These are phyloP conservation scores for Alternaria sp. DNA, from an alignment of 2,329 filamentous ascomycete species.

Conservation along the genomic window DNA sequence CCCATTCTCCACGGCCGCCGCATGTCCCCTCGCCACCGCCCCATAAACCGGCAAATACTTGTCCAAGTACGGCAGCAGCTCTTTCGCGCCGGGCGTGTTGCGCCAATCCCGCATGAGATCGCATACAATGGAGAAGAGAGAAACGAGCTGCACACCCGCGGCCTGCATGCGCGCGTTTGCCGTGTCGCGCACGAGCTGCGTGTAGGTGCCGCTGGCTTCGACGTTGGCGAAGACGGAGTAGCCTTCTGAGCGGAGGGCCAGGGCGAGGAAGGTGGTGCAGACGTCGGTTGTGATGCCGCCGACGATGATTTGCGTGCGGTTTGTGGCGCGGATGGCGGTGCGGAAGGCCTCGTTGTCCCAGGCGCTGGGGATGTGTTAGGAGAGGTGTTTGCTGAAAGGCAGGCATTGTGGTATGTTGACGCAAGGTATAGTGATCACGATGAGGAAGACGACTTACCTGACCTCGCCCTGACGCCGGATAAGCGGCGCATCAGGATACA, in stretches of 20 bases:
- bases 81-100: conserved; percentile 55
- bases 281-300: conserved; percentile 77
- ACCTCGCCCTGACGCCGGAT: conserved; percentile 74
- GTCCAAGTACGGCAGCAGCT: conserved; percentile 70
- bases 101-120: conserved; percentile 77
- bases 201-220: conserved; percentile 73
- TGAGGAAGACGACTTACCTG: conserved; percentile 50
- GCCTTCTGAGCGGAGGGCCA: conserved; percentile 73
- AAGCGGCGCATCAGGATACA: conserved; percentile 71
- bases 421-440: neutral
- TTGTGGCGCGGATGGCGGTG: conserved; percentile 67
- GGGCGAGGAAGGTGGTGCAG: conserved; percentile 74
- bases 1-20: conserved; percentile 65
- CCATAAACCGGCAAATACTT: conserved; percentile 70
- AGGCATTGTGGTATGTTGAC: neutral
- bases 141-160: conserved; percentile 70
- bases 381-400: neutral
- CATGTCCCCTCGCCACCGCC: conserved; percentile 66
- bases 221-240: conserved; percentile 77
- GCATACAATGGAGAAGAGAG: conserved; percentile 67
- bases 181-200: conserved; percentile 64
- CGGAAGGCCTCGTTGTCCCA: conserved; percentile 77
- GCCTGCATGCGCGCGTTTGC: conserved; percentile 71
- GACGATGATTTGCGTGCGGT: conserved; percentile 73
- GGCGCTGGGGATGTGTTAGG: conserved; percentile 51